Evolutionary conservation across 192 early-diverging fungal genomes (phyloP).

Genomic region (Backusella tarrabulga): DNA sequence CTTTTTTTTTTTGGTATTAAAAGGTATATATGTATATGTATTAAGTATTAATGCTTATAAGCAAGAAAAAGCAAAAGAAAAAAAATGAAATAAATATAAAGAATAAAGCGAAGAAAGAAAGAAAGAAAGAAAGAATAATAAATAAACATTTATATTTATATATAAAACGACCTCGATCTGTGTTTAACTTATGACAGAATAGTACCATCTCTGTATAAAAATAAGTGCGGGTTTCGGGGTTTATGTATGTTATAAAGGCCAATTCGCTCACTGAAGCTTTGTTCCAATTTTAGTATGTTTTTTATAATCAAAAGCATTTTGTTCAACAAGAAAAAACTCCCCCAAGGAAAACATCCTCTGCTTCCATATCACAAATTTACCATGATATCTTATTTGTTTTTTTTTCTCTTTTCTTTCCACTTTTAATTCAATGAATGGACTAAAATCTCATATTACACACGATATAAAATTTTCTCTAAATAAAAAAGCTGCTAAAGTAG

Average conservation of each 20-base stretch:
- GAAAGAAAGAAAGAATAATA: neutral
- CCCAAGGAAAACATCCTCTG: neutral
- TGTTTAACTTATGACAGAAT: neutral
- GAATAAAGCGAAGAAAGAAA: neutral
- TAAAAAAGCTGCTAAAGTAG: neutral
- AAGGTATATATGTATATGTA: neutral
- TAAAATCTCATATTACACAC: neutral
- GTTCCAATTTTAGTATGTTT: slow-evolving; percentile 1
- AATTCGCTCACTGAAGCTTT: neutral
- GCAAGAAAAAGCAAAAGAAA: neutral
- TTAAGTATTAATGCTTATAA: neutral
- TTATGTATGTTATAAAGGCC: neutral
- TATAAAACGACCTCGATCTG: neutral
- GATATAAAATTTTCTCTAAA: neutral
- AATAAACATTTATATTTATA: neutral
- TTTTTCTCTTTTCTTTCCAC: neutral
- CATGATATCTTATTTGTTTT: neutral
- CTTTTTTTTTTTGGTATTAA: neutral
- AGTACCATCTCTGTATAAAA: neutral
- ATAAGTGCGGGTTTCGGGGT: neutral
- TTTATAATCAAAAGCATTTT: neutral
- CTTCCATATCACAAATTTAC: neutral
- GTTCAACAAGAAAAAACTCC: neutral
- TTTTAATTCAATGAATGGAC: neutral
- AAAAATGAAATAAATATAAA: neutral